Percentiles rank a stretch among this genome's conserved stretches.
Evolutionary conservation across 257 asterid species (phyloP).

Genomic region (Petrea volubilis): DNA sequence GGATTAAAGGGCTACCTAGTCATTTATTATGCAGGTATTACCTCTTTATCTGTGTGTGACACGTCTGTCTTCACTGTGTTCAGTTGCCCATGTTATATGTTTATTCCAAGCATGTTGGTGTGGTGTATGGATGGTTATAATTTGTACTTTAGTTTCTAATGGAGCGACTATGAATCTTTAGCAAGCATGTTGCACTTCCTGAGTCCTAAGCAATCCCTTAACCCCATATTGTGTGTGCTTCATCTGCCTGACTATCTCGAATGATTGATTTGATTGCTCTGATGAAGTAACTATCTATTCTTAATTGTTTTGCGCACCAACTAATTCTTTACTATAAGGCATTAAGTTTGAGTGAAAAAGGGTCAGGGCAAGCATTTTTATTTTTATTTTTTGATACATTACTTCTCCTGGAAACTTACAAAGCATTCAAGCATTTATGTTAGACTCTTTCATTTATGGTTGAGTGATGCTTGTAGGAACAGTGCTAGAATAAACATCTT

Average conservation of each 20-base stretch:
- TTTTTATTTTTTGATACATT: background rate
- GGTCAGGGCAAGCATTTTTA: background rate
- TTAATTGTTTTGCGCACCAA: background rate
- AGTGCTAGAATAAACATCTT: background rate
- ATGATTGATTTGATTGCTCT: background rate
- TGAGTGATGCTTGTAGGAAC: conserved; percentile 10
- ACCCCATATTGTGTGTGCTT: background rate
- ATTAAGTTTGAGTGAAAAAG: background rate
- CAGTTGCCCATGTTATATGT: conserved; percentile 6
- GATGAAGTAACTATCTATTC: background rate
- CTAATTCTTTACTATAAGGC: background rate
- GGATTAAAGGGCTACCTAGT: conserved; percentile 61
- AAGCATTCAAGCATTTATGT: background rate
- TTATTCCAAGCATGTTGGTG: background rate
- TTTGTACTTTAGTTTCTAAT: background rate
- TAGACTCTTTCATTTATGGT: background rate
- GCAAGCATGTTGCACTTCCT: background rate
- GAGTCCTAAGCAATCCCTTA: background rate
- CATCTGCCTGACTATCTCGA: background rate
- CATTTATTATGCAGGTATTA: conserved; percentile 79
- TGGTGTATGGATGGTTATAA: background rate
- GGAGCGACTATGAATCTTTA: conserved; percentile 5
- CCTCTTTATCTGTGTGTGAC: conserved; percentile 7
- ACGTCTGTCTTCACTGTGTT: conserved; percentile 21
- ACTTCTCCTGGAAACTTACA: background rate